Evolutionary conservation across 2,329 filamentous ascomycete species (phyloP).

Genomic region (Neonectria faginata): DNA sequence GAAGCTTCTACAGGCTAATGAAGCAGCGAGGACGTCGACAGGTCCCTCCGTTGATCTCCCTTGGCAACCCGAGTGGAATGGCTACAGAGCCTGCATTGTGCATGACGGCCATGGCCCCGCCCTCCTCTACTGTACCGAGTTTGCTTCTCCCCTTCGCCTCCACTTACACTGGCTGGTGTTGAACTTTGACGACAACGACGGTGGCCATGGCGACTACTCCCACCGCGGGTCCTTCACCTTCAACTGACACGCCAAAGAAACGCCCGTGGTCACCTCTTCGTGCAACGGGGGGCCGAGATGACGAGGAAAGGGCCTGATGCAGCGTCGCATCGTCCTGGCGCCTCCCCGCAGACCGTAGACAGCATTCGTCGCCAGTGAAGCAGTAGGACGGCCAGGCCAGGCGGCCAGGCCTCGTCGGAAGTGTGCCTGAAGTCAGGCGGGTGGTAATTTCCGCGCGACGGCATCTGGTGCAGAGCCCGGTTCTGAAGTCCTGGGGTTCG

Average conservation of each 20-base stretch:
- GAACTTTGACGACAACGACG: background rate
- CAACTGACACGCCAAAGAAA: constrained; percentile 27
- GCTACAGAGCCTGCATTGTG: constrained; percentile 21
- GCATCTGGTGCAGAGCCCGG: constrained; percentile 19
- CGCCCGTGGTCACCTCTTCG: background rate
- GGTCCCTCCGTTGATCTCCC: constrained; percentile 17
- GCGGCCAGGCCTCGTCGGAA: constrained; percentile 21
- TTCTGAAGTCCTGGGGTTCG: constrained; percentile 7
- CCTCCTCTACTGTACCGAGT: background rate
- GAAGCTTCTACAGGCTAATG: background rate
- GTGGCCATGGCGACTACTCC: background rate
- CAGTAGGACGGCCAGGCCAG: background rate
- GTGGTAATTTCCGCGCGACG: constrained; percentile 32
- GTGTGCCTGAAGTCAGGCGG: constrained; percentile 29
- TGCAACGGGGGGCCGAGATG: constrained; percentile 7
- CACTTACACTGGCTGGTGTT: constrained; percentile 8
- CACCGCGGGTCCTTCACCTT: constrained; percentile 9
- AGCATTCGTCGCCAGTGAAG: background rate
- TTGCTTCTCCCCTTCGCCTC: background rate
- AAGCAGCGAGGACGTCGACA: background rate
- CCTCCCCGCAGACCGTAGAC: background rate
- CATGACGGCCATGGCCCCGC: constrained; percentile 18
- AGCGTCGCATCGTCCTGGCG: constrained; percentile 14
- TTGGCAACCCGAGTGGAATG: constrained; percentile 21
- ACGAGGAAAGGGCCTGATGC: constrained; percentile 22